Evolutionary conservation across 495 filamentous ascomycete genomes (phyloP), one percentile per base, ranked within the genome.

Genomic region (Sporormia fimetaria): DNA sequence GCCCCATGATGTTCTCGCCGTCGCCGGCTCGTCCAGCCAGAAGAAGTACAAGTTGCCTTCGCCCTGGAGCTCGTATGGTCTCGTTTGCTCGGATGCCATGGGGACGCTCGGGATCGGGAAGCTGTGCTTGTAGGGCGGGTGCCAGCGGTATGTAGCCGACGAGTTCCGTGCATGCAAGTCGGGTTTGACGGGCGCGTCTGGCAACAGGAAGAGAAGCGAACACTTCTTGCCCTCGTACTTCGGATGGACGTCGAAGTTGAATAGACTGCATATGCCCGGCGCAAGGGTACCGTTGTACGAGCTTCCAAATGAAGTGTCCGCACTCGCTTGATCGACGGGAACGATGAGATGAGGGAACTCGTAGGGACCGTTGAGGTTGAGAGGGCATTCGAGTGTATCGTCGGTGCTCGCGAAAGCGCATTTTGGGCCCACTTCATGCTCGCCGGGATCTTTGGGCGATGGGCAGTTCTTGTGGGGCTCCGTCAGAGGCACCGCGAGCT

Each of bases 321-420:
- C 74, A 23, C 62, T 46, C n/a, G 65, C 52, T 3, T 69, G 71
- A 63, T 78, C 67, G 29, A 83, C 60, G 1, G 75, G 74, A 20
- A 84, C 55, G 44, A 84, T 80, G 36, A 84, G 63, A 55, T 80
- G 73, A 10, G 81, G 80, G 54, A 62, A 76, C 49, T 80, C 63
- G 42, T 66, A 80, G 6, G 60, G 41, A 16, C 69, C 71, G 1
- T 61, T 60, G 10, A 76, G 62, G 21, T 66, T 63, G 2, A 71
- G 62, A 8, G 70, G 67, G 57, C 74, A 50, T 24, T 3, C 11
- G 21, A 18, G 25, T 16, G 26, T 12, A 15, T 23, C 21, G 9
- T 31, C 18, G n/a, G 21, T 2, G 40, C 31, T 27, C 11, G n/a
- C 26, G 28, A 3, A 15, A 21, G 28, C 14, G 32, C 31, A 34